Conservation (phyloP, 1,284 basidiomycete species). For the Trametes hirsuta region DNA sequence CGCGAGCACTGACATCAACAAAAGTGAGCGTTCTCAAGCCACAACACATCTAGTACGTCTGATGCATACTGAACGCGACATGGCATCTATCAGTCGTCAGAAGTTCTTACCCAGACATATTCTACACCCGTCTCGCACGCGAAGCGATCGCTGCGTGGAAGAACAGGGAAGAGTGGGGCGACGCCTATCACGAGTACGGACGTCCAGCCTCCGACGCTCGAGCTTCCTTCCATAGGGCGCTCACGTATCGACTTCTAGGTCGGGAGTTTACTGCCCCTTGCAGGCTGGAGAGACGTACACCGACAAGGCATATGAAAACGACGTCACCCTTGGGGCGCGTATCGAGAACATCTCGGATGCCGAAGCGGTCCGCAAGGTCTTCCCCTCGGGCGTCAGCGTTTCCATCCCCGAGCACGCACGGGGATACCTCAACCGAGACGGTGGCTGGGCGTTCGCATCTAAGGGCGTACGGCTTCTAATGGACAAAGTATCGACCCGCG, state of each 20-base stretch:
- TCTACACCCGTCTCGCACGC: constrained; percentile 72
- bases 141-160: constrained; percentile 79
- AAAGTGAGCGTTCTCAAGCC: constrained; percentile 50
- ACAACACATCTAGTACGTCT: background rate
- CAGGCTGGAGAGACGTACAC: constrained; percentile 43
- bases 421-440: constrained; percentile 76
- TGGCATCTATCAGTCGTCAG: constrained; percentile 57
- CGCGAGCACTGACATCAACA: constrained; percentile 85
- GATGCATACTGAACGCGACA: background rate
- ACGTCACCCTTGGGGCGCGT: constrained; percentile 54
- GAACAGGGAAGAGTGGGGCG: constrained; percentile 63
- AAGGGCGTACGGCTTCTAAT: constrained; percentile 67
- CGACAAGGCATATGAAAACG: constrained; percentile 59
- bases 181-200: constrained; percentile 77
- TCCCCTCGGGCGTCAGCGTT: constrained; percentile 45
- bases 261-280: constrained; percentile 62
- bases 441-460: constrained; percentile 86
- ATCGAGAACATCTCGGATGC: constrained; percentile 44
- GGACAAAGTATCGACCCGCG: constrained; percentile 57
- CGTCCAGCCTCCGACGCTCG: background rate
- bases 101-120: constrained; percentile 68
- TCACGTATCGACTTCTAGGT: constrained; percentile 42
- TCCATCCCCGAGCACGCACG: constrained; percentile 38
- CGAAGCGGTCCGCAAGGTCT: constrained; percentile 45
- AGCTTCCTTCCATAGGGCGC: background rate